Evolutionary conservation across 768 basidiomycete species (phyloP).

Genomic region (Rhizopogon sp.): DNA sequence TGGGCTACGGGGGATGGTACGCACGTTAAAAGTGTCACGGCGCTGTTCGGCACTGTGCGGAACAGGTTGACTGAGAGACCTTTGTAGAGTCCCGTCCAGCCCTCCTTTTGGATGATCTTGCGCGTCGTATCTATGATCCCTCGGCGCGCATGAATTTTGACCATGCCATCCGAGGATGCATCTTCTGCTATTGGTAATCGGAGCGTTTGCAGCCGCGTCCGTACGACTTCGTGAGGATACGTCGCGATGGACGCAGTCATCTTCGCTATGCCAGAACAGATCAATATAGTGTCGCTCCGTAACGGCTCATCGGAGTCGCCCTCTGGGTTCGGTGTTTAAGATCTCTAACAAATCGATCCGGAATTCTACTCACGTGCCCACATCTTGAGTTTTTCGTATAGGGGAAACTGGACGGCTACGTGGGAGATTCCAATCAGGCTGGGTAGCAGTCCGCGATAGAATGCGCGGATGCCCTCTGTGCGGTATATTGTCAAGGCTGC

Average conservation of each 20-base stretch:
- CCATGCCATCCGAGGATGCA: conserved; percentile 56
- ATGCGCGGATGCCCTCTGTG: conserved; percentile 80
- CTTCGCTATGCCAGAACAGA: conserved; percentile 91
- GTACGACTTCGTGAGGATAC: conserved; percentile 97
- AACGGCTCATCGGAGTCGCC: conserved; percentile 25
- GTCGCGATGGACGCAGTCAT: conserved; percentile 95
- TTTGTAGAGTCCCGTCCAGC: conserved; percentile 87
- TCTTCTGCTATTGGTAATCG: conserved; percentile 58
- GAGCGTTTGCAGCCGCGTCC: conserved; percentile 94
- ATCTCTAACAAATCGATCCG: conserved; percentile 6
- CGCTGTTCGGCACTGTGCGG: conserved; percentile 93
- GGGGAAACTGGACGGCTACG: conserved; percentile 95
- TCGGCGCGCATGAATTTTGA: conserved; percentile 47
- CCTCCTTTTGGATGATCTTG: conserved; percentile 75
- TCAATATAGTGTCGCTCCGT: conserved; percentile 55
- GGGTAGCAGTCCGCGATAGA: conserved; percentile 94
- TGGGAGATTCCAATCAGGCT: conserved; percentile 89
- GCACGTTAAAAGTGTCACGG: conserved; percentile 78
- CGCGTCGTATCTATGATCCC: conserved; percentile 72
- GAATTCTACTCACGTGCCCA: conserved; percentile 64
- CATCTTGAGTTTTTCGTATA: conserved; percentile 90
- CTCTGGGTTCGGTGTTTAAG: conserved; percentile 14
- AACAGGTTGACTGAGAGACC: conserved; percentile 93
- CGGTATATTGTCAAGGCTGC: conserved; percentile 88
- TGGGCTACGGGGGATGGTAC: not conserved